phyloP scores from a whole-genome alignment of 179 eudicot species.

The Drosera spatulata region DNA sequence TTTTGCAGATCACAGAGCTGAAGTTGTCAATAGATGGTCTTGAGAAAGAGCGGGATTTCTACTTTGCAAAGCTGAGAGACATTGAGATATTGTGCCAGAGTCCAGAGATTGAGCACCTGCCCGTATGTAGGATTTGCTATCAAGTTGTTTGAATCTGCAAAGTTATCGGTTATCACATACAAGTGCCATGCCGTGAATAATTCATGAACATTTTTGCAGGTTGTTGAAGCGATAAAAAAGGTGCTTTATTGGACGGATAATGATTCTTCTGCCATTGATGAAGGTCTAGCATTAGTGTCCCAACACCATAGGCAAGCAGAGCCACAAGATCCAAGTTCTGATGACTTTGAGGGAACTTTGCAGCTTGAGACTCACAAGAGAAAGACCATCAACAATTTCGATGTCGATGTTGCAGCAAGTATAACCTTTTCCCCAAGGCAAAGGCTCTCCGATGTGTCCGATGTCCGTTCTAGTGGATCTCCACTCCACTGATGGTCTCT shows the following conservation, averaged over 20 bases:
- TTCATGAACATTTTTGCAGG: slow-evolving; percentile 19
- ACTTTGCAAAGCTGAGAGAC: slow-evolving; percentile 83
- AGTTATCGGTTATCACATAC: no score
- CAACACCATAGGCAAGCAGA: slow-evolving; percentile 24
- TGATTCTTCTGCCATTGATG: slow-evolving; percentile 53
- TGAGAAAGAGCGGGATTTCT: slow-evolving; percentile 92
- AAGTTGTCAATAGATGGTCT: slow-evolving; percentile 79
- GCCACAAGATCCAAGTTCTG: slow-evolving; percentile 20
- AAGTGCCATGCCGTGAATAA: no score
- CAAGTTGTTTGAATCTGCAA: not conserved
- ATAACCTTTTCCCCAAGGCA: slow-evolving; percentile 60
- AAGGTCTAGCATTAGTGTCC: slow-evolving; percentile 64
- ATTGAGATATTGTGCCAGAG: slow-evolving; percentile 78
- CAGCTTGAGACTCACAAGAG: not conserved
- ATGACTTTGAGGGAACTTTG: slow-evolving; percentile 23
- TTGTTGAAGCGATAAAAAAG: slow-evolving; percentile 60
- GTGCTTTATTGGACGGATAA: slow-evolving; percentile 69
- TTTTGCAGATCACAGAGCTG: slow-evolving; percentile 69
- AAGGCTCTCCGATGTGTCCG: slow-evolving; percentile 62
- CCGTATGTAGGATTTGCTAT: slow-evolving; percentile 36
- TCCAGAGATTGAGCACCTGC: slow-evolving; percentile 53
- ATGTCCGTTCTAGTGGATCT: slow-evolving; percentile 64
- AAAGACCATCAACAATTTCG: slow-evolving; percentile 34
- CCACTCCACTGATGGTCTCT: slow-evolving; percentile 12
- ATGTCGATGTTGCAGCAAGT: slow-evolving; percentile 58